phyloP scores from a whole-genome alignment of 1,139 yeast species.

The Suhomyces bribrorum region DNA sequence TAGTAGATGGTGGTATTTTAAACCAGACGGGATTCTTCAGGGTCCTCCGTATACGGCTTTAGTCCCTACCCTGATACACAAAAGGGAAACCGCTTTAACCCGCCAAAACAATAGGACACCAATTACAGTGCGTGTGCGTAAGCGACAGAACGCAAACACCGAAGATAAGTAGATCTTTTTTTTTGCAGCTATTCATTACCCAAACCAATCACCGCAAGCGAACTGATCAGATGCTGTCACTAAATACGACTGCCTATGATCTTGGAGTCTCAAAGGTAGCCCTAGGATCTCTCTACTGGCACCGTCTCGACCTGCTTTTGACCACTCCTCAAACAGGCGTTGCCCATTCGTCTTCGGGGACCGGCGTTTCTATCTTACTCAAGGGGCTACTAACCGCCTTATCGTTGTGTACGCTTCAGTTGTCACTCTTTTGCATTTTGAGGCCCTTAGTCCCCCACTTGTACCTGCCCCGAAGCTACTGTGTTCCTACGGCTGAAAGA shows the following conservation, averaged over 20 bases:
- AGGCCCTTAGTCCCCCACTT: slow-evolving; percentile 48
- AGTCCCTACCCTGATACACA: no score
- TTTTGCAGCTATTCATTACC: slow-evolving; percentile 2
- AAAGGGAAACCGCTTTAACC: no score
- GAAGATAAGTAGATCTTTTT: background rate
- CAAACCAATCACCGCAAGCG: background rate
- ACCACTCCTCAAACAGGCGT: slow-evolving; percentile 61
- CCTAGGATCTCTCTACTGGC: slow-evolving; percentile 16
- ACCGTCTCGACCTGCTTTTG: slow-evolving; percentile 40
- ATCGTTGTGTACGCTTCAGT: slow-evolving; percentile 52
- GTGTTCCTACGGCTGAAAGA: slow-evolving; percentile 40
- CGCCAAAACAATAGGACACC: no score
- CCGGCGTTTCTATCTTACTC: slow-evolving; percentile 40
- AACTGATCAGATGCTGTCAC: slow-evolving; percentile 6
- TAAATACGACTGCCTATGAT: background rate
- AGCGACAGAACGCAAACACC: no score
- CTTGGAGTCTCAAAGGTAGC: slow-evolving; percentile 12
- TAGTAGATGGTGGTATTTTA: no score
- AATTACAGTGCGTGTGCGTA: no score
- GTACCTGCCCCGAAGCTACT: slow-evolving; percentile 59
- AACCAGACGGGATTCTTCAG: no score
- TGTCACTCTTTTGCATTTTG: slow-evolving; percentile 52
- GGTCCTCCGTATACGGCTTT: no score
- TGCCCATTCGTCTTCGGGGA: slow-evolving; percentile 47
- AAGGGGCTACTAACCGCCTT: slow-evolving; percentile 54